phyloP scores from a whole-genome alignment of 208 protist genomes.

The Trypanosoma avium region DNA sequence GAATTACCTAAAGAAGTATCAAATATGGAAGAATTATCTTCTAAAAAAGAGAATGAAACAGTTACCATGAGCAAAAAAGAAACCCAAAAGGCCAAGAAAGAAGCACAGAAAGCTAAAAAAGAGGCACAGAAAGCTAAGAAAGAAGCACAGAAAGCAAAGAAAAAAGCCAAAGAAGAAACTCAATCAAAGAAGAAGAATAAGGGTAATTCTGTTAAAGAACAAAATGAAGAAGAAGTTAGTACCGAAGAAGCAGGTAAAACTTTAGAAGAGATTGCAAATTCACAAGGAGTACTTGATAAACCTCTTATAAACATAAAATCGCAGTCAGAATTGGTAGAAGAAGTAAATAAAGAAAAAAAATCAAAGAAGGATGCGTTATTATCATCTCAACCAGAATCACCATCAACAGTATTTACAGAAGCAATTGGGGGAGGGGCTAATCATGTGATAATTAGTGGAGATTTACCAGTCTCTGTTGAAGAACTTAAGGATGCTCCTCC shows the following conservation, averaged over 20 bases:
- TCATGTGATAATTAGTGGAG: background rate
- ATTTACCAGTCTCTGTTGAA: slow-evolving; percentile 1
- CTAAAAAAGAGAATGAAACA: background rate
- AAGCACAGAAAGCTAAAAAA: slow-evolving; percentile 12
- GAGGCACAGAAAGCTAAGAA: slow-evolving; percentile 9
- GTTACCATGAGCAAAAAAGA: background rate
- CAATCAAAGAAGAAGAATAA: background rate
- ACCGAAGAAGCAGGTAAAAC: slow-evolving; percentile 1
- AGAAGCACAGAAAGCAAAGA: background rate
- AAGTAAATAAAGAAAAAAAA: slow-evolving; percentile 11
- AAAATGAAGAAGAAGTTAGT: slow-evolving; percentile 10
- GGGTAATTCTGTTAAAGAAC: background rate
- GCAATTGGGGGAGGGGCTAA: background rate
- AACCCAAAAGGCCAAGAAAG: slow-evolving; percentile 11
- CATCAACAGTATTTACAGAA: background rate
- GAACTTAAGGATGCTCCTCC: slow-evolving; percentile 30
- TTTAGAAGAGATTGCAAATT: slow-evolving; percentile 15
- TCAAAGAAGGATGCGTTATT: slow-evolving; percentile 6
- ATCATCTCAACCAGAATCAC: background rate
- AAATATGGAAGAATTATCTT: background rate
- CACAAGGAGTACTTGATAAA: slow-evolving; percentile 15
- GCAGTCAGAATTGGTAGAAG: background rate
- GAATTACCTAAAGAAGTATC: background rate
- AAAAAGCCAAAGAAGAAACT: background rate
- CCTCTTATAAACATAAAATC: slow-evolving; percentile 22